A percentile compares a stretch with the other conserved stretches of the same genome.
These are phyloP conservation scores for Kappamyces sp. DNA, from an alignment of 192 early-diverging fungal genomes.

Conservation along the genomic window DNA sequence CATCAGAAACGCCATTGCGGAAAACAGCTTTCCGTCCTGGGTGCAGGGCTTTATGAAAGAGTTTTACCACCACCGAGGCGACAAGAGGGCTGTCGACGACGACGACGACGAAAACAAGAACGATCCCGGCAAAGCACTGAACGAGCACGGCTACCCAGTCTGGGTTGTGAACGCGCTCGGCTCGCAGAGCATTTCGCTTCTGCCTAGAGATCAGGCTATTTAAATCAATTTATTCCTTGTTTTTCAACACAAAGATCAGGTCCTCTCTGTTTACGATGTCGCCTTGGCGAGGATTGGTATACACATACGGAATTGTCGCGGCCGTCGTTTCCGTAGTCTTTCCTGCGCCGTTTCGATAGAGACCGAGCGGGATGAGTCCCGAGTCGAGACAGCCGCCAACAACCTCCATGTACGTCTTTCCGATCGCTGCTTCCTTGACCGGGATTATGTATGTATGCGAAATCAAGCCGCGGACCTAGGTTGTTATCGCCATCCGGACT, in stretches of 20 bases:
- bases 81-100: background rate
- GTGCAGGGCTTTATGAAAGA: conserved; percentile 50
- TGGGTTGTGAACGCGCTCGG: conserved; percentile 13
- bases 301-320: conserved; percentile 35
- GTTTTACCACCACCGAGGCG: conserved; percentile 13
- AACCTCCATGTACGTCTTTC: conserved; percentile 29
- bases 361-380: conserved; percentile 37
- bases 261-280: conserved; percentile 38
- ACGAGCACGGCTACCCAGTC: conserved; percentile 13
- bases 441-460: conserved; percentile 16
- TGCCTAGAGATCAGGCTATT: too few relatives aligned
- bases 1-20: conserved; percentile 64
- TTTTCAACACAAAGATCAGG: conserved; percentile 33
- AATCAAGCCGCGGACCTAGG: conserved; percentile 28
- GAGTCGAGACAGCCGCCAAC: conserved; percentile 20
- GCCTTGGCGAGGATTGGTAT: conserved; percentile 40
- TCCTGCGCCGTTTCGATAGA: conserved; percentile 21
- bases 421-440: conserved; percentile 18
- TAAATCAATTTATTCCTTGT: too few relatives aligned
- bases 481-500: too few relatives aligned
- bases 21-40: conserved; percentile 63
- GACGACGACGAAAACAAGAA: conserved; percentile 10
- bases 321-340: background rate
- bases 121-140: conserved; percentile 13
- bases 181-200: background rate